Base-by-base conservation (phyloP, 1,284 basidiomycete species). In the Papiliotrema nemorosa region DNA sequence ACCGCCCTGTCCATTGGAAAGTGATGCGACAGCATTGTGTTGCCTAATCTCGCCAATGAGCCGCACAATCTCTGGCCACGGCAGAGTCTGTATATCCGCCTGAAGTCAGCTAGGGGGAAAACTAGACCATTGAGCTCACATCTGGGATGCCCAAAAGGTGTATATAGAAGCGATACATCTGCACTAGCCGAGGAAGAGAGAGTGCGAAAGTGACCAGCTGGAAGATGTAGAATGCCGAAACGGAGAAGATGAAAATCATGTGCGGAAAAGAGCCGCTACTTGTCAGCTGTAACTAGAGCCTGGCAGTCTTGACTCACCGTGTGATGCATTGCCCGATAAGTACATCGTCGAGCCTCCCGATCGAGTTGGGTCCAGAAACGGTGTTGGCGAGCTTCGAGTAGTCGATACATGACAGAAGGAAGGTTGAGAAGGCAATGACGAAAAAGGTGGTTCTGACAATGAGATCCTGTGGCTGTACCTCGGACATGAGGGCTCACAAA, bases 31-130 rank as follows among this genome's bases (percentile, higher is more conserved):
- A 5, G 88, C 88, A 66, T 93, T 94, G 56, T 90, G 85, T 69
- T 93, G 86, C n/a, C 90, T 83, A 53, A 94, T 91, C 10, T 84
- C 79, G 36, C 83, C 84, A 58, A 99, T 88, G 31, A 92, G 84
- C 18, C 87, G 82, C 43, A 98, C 94, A 45, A 98, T 83, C 69
- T 92, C 88, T 4, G 90, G 85, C 94, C 94, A 99, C 0, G 93
- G 87, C 38, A 98, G 90, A 0, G 94, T 97, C 75, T 92, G 90
- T 41, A 99, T 92, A 71, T 99, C 94, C 52, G 84, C 87, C 91
- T 97, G 85, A 80, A 77, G 81, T 74, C 86, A 37, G 37, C 83
- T 82, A 83, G 85, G 43, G 43, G 48, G 13, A 42, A 41, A 34
- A 55, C 86, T 38, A 26, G 12, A 5, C 22, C 29, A 43, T 42